Evolutionary conservation across 352 stramenopile species (phyloP), one percentile per base, ranked within the genome.

Genomic region (Phytophthora podocarpi): DNA sequence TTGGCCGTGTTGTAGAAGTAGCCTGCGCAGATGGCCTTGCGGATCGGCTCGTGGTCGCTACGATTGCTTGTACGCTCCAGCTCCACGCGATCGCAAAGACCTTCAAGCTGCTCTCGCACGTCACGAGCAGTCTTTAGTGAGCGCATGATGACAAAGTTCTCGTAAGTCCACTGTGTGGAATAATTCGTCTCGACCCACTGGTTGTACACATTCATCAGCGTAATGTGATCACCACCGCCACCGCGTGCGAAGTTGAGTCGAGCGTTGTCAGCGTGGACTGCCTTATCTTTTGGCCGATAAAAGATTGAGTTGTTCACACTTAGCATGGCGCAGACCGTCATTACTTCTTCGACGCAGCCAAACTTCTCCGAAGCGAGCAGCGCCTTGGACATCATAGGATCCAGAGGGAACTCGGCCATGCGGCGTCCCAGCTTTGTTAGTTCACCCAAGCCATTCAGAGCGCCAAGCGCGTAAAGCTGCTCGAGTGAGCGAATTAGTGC

Each of bases 1-100:
- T 98, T 98, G 18, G 97, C 96, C 5, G 97, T 98, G 76, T 99
- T 98, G 81, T 99, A 99, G 70, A 99, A 99, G 86, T 98, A 99
- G 18, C 98, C 98, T 4, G 96, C 92, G 24, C 95, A 99, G 27
- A 99, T 96, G 9, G 97, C 90, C 64, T 99, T 99, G 21, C 96
- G 85, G 37, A 99, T 93, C 32, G 84, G 70, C 51, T 99, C 97
- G 28, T 98, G 90, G 66, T 99, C 93, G 21, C 62, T 75, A 15
- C 72, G 68, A 64, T 95, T 95, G 62, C 76, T 95, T 21, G 56
- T 93, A 8, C 89, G 80, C 64, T 98, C 92, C 1, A 99, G 89
- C 62, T 99, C 97, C 13, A 99, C 97, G 40, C 98, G 89, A 67
- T 99, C 98, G 52, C 97, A 99, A n/a, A 99, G 85, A 5, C 89